Conservation (phyloP, 495 filamentous ascomycete genomes). For the Penicillium subrubescens region DNA sequence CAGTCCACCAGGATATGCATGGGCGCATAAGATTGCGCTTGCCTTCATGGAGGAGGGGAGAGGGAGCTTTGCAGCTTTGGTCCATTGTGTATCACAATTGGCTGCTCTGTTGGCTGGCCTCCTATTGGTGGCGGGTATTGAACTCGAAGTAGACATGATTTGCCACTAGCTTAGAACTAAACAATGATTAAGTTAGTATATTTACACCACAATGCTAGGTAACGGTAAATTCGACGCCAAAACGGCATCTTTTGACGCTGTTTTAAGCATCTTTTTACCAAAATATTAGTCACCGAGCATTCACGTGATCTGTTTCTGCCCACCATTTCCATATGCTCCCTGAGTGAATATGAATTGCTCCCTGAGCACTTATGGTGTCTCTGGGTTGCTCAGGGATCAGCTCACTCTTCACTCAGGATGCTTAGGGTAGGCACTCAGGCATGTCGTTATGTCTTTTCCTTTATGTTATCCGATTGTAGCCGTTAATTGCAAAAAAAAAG, state of each 20-base stretch:
- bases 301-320: no score
- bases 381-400: background rate
- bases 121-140: background rate
- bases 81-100: background rate
- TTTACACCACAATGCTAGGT: background rate
- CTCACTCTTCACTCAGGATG: background rate
- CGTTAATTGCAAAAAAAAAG: no score
- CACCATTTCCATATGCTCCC: no score
- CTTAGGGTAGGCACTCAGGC: background rate
- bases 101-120: background rate
- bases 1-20: background rate
- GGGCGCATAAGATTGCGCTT: background rate
- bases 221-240: background rate
- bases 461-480: no score
- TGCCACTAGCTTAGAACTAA: background rate
- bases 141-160: background rate
- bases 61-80: background rate
- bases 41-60: background rate
- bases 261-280: background rate
- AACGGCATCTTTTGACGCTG: background rate
- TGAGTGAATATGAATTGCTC: background rate
- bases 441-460: no score
- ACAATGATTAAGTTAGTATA: background rate
- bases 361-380: background rate
- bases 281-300: background rate